A percentile compares a stretch with the other conserved stretches of the same genome.
phyloP scores from a whole-genome alignment of 805 yeast genomes.

The Cyberlindnera xishuangbannaensis region DNA sequence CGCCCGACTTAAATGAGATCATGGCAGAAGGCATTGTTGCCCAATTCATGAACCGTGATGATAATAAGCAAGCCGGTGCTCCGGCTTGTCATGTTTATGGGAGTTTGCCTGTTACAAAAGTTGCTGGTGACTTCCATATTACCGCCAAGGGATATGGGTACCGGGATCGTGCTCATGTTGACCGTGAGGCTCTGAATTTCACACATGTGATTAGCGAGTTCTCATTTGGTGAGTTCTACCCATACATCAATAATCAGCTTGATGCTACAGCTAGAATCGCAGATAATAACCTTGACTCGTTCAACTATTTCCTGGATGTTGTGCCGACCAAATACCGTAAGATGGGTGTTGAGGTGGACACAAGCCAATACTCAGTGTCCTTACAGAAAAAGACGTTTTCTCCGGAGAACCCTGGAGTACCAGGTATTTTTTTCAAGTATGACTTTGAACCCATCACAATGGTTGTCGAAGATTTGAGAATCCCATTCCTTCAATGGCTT shows the following conservation, averaged over 20 bases:
- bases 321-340: conserved; percentile 77
- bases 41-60: conserved; percentile 44
- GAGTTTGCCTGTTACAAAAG: conserved; percentile 75
- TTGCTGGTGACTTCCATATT: conserved; percentile 79
- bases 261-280: conserved; percentile 66
- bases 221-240: conserved; percentile 87
- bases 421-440: conserved; percentile 80
- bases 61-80: conserved; percentile 40
- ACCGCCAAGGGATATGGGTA: conserved; percentile 73
- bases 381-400: conserved; percentile 35
- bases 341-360: conserved; percentile 66
- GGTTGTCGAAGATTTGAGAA: conserved; percentile 60
- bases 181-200: conserved; percentile 55
- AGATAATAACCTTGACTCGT: conserved; percentile 41
- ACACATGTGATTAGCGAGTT: conserved; percentile 82
- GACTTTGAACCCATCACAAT: conserved; percentile 85
- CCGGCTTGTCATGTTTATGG: conserved; percentile 88
- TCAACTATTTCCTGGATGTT: conserved; percentile 65
- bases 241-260: conserved; percentile 81
- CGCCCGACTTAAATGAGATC: conserved; percentile 64
- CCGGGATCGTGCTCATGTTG: conserved; percentile 36
- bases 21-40: conserved; percentile 63
- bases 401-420: conserved; percentile 31
- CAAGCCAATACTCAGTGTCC: conserved; percentile 80
- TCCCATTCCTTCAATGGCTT: conserved; percentile 73